Percentiles rank a stretch among this genome's conserved stretches.
These are phyloP conservation scores for Aegilops bicornis DNA, from an alignment of 176 grass and related monocot genomes.

Conservation along the genomic window DNA sequence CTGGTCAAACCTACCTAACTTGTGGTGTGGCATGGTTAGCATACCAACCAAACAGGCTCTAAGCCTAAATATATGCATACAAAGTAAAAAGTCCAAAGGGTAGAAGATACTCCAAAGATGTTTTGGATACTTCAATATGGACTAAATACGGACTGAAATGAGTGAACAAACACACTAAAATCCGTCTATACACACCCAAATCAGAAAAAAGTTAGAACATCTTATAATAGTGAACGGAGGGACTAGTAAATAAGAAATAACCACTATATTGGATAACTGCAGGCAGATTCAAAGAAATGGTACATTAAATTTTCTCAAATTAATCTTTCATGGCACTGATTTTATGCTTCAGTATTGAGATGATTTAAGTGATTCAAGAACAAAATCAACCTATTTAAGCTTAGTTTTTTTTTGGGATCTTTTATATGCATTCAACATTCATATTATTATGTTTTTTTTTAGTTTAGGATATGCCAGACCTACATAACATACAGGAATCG, in stretches of 20 bases:
- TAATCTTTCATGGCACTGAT: conserved; percentile 6
- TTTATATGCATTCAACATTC: conserved; percentile 9
- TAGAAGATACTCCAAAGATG: background rate
- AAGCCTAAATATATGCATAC: background rate
- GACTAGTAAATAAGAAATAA: conserved; percentile 1
- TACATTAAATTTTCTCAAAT: conserved; percentile 5
- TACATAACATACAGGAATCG: background rate
- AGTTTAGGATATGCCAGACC: background rate
- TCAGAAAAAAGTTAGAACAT: no score
- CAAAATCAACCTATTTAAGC: conserved; percentile 1
- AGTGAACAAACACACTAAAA: no score
- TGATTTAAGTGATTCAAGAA: conserved; percentile 11
- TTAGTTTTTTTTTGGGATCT: background rate
- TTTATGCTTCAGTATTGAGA: conserved; percentile 4
- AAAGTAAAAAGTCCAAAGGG: background rate
- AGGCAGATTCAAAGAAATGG: background rate
- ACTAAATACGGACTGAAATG: no score
- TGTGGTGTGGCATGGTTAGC: no score
- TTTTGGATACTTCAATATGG: no score
- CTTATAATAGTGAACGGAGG: no score
- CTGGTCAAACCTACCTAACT: no score
- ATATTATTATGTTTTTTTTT: background rate
- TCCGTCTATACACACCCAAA: no score
- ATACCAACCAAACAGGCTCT: background rate
- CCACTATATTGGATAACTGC: conserved; percentile 7